These are phyloP conservation scores for Wickerhamiella vanderwaltii DNA, from an alignment of 805 yeast species.

Conservation along the genomic window DNA sequence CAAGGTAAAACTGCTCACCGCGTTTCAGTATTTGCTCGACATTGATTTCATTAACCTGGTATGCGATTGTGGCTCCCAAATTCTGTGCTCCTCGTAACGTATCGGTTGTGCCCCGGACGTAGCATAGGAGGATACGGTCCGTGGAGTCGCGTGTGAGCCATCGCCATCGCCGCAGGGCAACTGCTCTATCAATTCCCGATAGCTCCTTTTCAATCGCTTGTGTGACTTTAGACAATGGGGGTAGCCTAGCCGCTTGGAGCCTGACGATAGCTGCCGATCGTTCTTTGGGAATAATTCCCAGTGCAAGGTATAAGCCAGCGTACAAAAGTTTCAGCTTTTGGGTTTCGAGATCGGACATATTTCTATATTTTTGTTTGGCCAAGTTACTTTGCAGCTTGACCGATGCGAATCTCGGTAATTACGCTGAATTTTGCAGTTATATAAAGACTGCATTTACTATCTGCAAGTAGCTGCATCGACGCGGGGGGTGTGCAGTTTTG, in stretches of 20 bases:
- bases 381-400: too few relatives aligned
- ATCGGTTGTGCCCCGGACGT: conserved; percentile 3
- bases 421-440: too few relatives aligned
- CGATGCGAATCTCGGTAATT: too few relatives aligned
- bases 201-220: not conserved
- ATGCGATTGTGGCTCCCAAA: not conserved
- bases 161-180: conserved; percentile 5
- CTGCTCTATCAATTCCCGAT: not conserved
- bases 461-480: too few relatives aligned
- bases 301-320: conserved; percentile 1
- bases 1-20: conserved; percentile 8
- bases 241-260: not conserved
- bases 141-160: conserved; percentile 7
- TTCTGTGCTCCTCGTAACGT: not conserved
- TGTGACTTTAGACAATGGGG: not conserved
- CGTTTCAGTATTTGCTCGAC: conserved; percentile 10
- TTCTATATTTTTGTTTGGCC: too few relatives aligned
- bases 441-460: too few relatives aligned
- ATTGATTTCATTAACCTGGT: not conserved
- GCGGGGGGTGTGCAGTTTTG: too few relatives aligned
- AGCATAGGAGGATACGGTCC: conserved; percentile 3
- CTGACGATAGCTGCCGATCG: not conserved
- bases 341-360: too few relatives aligned
- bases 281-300: not conserved
- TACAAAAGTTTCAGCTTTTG: conserved; percentile 5